Evolutionary conservation across 2,329 filamentous ascomycete species (phyloP).

Genomic region (Lasiodiplodia theobromae): DNA sequence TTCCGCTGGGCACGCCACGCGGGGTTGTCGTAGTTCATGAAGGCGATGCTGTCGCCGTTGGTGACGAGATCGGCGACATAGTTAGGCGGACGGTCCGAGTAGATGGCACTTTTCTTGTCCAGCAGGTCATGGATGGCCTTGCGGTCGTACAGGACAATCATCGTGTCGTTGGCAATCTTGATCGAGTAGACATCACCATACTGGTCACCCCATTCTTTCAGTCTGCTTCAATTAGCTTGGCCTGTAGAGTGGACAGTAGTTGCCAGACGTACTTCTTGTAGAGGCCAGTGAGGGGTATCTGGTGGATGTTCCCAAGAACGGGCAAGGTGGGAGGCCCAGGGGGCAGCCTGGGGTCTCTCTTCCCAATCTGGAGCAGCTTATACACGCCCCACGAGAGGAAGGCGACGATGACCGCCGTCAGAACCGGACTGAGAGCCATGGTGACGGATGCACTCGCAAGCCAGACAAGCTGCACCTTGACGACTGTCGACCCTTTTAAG

Average conservation of each 20-base stretch:
- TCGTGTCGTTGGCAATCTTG: conserved; percentile 52
- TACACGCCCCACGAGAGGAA: neutral
- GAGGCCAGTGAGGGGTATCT: conserved; percentile 1
- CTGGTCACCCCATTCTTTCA: conserved; percentile 49
- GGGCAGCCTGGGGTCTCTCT: conserved; percentile 3
- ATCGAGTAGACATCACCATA: conserved; percentile 54
- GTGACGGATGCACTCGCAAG: neutral
- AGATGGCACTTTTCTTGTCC: conserved; percentile 55
- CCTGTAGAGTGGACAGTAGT: neutral
- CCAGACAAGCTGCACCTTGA: no score
- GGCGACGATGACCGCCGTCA: neutral
- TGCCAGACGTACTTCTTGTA: conserved; percentile 32
- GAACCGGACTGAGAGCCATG: neutral
- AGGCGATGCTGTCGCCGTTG: conserved; percentile 51
- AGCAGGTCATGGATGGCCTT: conserved; percentile 52
- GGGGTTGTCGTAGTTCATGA: conserved; percentile 32
- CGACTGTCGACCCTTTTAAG: neutral
- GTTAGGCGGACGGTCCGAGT: conserved; percentile 52
- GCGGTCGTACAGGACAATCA: conserved; percentile 52
- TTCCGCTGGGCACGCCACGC: conserved; percentile 38
- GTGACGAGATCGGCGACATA: conserved; percentile 54
- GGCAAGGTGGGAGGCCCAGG: conserved; percentile 10
- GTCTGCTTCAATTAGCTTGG: conserved; percentile 39
- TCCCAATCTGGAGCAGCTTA: conserved; percentile 4
- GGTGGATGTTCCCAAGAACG: conserved; percentile 24